Conservation (phyloP, 2,329 filamentous ascomycete species). For the Eurotiales sp. region DNA sequence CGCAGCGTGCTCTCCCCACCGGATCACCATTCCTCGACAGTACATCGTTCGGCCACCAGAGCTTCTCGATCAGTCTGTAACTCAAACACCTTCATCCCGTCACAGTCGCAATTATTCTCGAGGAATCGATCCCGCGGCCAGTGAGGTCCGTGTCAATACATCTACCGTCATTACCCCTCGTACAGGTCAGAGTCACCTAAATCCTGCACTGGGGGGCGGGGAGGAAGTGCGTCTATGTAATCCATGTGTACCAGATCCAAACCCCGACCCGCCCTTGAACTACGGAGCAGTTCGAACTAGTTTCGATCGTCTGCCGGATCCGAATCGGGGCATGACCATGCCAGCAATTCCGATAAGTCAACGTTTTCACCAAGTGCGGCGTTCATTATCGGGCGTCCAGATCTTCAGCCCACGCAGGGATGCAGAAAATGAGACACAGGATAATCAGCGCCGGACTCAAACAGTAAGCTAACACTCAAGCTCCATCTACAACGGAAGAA, state of each 20-base stretch:
- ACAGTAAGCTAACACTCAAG: not conserved
- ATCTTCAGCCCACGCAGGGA: constrained; percentile 17
- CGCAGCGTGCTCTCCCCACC: constrained; percentile 82
- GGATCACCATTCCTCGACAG: constrained; percentile 89
- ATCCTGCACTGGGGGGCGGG: constrained; percentile 57
- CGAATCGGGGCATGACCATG: constrained; percentile 16
- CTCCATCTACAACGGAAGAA: not conserved
- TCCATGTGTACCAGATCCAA: constrained; percentile 68
- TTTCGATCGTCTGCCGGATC: constrained; percentile 15
- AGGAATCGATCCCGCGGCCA: constrained; percentile 42
- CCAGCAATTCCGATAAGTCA: constrained; percentile 16
- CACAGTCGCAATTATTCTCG: constrained; percentile 30
- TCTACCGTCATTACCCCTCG: not conserved
- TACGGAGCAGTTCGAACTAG: constrained; percentile 25
- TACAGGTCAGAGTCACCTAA: constrained; percentile 21
- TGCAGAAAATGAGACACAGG: constrained; percentile 8
- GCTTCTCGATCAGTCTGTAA: constrained; percentile 22
- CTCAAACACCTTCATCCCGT: not conserved
- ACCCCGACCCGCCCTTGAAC: constrained; percentile 51
- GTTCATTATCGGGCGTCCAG: constrained; percentile 22
- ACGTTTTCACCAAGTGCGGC: constrained; percentile 24
- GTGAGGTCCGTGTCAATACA: not conserved
- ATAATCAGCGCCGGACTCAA: constrained; percentile 1
- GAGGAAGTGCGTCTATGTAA: constrained; percentile 69
- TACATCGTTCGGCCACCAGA: constrained; percentile 81